Evolutionary conservation across 768 basidiomycete species (phyloP), one percentile per base, ranked within the genome.

Genomic region (Mycena sanguinolenta): DNA sequence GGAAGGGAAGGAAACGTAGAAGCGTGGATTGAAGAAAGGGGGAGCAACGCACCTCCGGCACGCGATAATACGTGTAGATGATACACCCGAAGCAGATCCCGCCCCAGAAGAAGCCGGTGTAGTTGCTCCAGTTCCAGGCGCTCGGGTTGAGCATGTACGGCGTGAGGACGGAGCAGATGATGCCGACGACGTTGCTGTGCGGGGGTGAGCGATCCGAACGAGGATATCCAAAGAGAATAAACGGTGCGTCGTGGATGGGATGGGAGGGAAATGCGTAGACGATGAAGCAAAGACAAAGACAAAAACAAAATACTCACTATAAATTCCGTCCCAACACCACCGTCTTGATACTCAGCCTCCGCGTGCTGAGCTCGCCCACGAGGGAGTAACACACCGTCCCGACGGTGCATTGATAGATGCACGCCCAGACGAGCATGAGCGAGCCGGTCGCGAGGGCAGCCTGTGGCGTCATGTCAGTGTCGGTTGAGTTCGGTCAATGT

Each of bases 141-240:
- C 54, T 46, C 17, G 73, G 73, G 64, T 74, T 74, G 63, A 74
- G 71, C 73, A 74, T 74, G 73, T 72, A 74, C 21, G 71, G 73
- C n/a, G 73, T 72, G 42, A 74, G 65, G 17, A 74, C 73, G 50
- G 66, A 65, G 64, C 67, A 72, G 50, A 74, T 60, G 28, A 74
- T 74, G 39, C 71, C 73, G 53, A 74, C 71, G 67, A 74, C 49
- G 67, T 74, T 74, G 58, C 73, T 74, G 58, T n/a, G 42, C 5
- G 3, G 21, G 19, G 4, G 38, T 54, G 8, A 32, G 34, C 14
- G 36, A 36, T 4, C 3, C 7, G 49, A 58, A n/a, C 30, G 53
- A 34, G 32, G 38, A 30, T 7, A 39, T 12, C 9, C 39, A 14
- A 39, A 39, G 39, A 17, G 39, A 21, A 30, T 34, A 53, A 16